Base-by-base conservation (phyloP, 805 yeast genomes). In the Teunomyces gatunensis region DNA sequence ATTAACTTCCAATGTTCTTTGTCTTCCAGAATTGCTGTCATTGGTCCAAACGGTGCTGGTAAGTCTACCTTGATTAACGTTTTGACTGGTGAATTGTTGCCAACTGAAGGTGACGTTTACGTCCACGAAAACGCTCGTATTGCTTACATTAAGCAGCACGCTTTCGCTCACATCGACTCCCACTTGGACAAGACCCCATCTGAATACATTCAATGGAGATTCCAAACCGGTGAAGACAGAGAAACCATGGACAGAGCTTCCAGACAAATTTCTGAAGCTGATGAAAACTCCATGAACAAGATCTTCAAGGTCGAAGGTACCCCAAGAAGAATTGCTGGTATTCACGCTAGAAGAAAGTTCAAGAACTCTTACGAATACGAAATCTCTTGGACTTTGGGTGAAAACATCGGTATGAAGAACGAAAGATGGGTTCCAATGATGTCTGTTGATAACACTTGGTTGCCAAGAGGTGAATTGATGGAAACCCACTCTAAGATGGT, bases 21-120 rank as follows among this genome's bases (percentile, higher is more conserved):
- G 71, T 92, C 98, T 55, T 92, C 99, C 42, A 92, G 99, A 87
- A 94, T 94, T 88, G 99, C 99, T 64, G 98, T 94, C 73, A 92
- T 94, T 81, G 99, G 99, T 78, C 99, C 99, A 77, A 94, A 94
- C 79, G 99, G 99, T 89, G 99, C 99, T 72, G 99, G 99, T 87
- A 94, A 94, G 79, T 92, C 99, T 58, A 94, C 99, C 65, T 84
- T 94, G 79, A 92, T 94, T 75, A 94, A 94, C 74, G 97, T 94
- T 55, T 86, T 94, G 79, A 94, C 99, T 60, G 99, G 99, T 89
- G 99, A 94, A 83, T 87, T 94, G 69, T 81, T 94, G 74, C 99
- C 99, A 80, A 94, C 98, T 59, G 66, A 66, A 47, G 99, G 99
- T 90, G 98, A 94, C 75, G 98, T 94, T 69, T 94, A 94, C 86